phyloP scores from a whole-genome alignment of 306 rosid species.

The Gynostemma pentaphyllum region DNA sequence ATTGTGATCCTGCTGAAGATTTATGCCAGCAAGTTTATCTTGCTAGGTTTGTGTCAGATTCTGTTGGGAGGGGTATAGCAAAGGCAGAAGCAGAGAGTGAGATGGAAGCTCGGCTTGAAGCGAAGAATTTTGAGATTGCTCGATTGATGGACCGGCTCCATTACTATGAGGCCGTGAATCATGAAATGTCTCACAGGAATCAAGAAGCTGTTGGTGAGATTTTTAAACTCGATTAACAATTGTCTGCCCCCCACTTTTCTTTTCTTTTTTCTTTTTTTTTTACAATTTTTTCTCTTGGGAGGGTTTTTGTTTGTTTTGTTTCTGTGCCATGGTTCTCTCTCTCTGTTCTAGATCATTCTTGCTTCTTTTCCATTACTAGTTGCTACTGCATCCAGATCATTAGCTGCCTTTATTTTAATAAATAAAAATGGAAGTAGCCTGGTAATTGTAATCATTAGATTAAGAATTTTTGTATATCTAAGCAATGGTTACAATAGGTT shows the following conservation, averaged over 20 bases:
- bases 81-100: slow-evolving; percentile 79
- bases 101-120: slow-evolving; percentile 65
- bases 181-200: slow-evolving; percentile 98
- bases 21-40: slow-evolving; percentile 66
- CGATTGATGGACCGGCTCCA: slow-evolving; percentile 72
- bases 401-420: background rate
- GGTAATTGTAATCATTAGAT: background rate
- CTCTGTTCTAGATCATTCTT: background rate
- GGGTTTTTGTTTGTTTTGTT: background rate
- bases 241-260: background rate
- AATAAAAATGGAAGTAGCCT: background rate
- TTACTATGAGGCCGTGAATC: slow-evolving; percentile 86
- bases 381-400: background rate
- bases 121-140: slow-evolving; percentile 86
- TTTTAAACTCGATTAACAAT: background rate
- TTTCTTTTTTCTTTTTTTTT: background rate
- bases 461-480: background rate
- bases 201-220: slow-evolving; percentile 85
- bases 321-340: background rate
- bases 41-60: slow-evolving; percentile 65
- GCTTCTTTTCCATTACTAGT: background rate
- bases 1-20: slow-evolving; percentile 49
- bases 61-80: slow-evolving; percentile 70
- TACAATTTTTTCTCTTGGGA: background rate
- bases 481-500: background rate